phyloP scores from a whole-genome alignment of 148 eudicot species.

The Chenopodium quinoa region DNA sequence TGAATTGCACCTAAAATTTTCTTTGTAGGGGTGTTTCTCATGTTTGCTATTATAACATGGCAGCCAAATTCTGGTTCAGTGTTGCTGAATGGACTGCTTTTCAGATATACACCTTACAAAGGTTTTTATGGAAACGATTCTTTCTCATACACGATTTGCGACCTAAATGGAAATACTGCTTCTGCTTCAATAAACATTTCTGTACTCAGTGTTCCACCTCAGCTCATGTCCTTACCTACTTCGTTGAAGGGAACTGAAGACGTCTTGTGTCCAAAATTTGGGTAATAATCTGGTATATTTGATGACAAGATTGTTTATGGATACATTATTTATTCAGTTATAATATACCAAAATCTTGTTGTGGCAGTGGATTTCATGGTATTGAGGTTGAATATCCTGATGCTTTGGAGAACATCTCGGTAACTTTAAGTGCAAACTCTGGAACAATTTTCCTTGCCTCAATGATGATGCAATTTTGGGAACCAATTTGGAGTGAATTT shows the following conservation, averaged over 20 bases:
- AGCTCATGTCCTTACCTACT: constrained; percentile 62
- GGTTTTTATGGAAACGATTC: constrained; percentile 81
- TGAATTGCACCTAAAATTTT: neutral
- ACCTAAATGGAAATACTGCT: constrained; percentile 60
- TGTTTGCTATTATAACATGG: constrained; percentile 20
- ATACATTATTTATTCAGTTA: neutral
- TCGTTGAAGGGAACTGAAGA: constrained; percentile 71
- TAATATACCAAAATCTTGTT: constrained; percentile 11
- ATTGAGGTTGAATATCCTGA: constrained; percentile 68
- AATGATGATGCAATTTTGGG: constrained; percentile 69
- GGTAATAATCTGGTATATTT: constrained; percentile 38
- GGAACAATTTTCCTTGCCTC: constrained; percentile 72
- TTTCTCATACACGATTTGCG: constrained; percentile 59
- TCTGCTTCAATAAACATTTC: constrained; percentile 52
- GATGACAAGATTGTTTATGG: neutral
- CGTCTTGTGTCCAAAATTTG: constrained; percentile 62
- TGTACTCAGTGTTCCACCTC: constrained; percentile 86
- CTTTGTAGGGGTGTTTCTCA: neutral
- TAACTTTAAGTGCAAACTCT: constrained; percentile 49
- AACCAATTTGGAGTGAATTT: constrained; percentile 57
- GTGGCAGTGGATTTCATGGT: constrained; percentile 71
- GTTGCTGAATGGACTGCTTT: constrained; percentile 52
- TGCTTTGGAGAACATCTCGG: constrained; percentile 54
- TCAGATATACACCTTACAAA: constrained; percentile 85
- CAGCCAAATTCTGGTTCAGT: constrained; percentile 88